Base-by-base conservation (phyloP, 371 early-diverging fungal genomes). In the Mortierella sp. region DNA sequence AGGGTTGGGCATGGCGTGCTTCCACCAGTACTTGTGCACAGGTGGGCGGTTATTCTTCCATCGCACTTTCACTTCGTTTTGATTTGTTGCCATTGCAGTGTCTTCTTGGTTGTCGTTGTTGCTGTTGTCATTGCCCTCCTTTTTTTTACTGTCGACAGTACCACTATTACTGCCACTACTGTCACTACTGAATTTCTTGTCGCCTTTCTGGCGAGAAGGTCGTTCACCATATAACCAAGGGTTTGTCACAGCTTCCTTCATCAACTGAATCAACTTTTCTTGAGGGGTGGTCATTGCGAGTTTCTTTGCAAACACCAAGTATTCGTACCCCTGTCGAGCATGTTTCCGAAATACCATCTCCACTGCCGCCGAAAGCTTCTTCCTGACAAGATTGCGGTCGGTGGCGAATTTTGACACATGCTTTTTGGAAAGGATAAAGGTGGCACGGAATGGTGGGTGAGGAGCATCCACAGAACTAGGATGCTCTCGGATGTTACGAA, bases 21-120 rank as follows among this genome's bases (percentile, higher is more conserved):
- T 73, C 74, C 73, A 73, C 70, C 73, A 78, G 8, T 58, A 30
- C 32, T 55, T 55, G 8, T 66, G 26, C 3, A 59, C n/a, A 4
- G 78, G 74, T 1, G 78, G 68, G 4, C 39, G 70, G 22, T 78
- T 70, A 39, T 78, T 73, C 60, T 78, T 78, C 78, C 78, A 78
- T 0, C 78, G 78, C 10, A 66, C 47, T n/a, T 4, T 58, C 0
- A 45, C 58, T 14, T 37, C n/a, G 10, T 39, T 3, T 20, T 43
- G 57, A 24, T 40, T 32, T 18, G 18, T 9, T 26, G 58, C 14
- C 2, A 20, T 26, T 54, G 54, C 12, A 18, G 54, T 20, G 3
- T 11, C 54, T 54, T 35, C 35, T 35, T 35, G 35, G 22, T 18
- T 24, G 54, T 10, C 20, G 52, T 22, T 52, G 5, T 9, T 54